Evolutionary conservation across 1,139 yeast genomes (phyloP), one percentile per base, ranked within the genome.

Genomic region (Suhomyces yuchorum): DNA sequence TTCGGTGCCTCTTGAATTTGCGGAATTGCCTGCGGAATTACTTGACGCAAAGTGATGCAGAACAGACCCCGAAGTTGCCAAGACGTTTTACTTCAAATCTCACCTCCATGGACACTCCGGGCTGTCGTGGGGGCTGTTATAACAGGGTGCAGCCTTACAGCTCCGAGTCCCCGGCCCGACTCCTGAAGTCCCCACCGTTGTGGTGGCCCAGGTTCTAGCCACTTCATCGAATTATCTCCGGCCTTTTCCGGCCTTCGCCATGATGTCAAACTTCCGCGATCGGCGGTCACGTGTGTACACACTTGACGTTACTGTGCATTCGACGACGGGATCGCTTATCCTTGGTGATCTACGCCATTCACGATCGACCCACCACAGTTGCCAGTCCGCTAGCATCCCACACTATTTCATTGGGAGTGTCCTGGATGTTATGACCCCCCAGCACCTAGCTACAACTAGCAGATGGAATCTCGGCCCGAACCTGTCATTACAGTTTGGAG

Each of bases 31-130:
- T 30, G 18, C 34, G 34, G 34, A 30, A 30, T 30, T 30, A 15
- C 14, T 15, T 14, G 8, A 15, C 34, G 34, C 34, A 26, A 11
- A 7, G 14, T 26, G 30, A 26, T 12, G 34, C 18, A 30, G 9
- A 14, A 14, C 34, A 30, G 34, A 15, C 34, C 17, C 42, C 42
- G 28, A 36, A 37, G 28, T 12, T 18, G 46, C 46, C 42, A 43
- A 43, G 46, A 38, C 46, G 46, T 37, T 38, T 43, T 26, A 26
- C 30, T 26, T 26, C 30, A 26, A 26, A 3, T 11, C 14, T 26
- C 14, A 26, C 8, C 5, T 26, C n/a, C 30, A 26, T 26, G 14
- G 23, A 20, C 23, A 20, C 23, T 20, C 7, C 23, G 7, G 7
- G 7, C 23, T 20, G 23, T 7, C 4, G 7, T 20, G 23, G 23